phyloP scores from a whole-genome alignment of 2,329 filamentous ascomycete species.

The Microsporum canis region DNA sequence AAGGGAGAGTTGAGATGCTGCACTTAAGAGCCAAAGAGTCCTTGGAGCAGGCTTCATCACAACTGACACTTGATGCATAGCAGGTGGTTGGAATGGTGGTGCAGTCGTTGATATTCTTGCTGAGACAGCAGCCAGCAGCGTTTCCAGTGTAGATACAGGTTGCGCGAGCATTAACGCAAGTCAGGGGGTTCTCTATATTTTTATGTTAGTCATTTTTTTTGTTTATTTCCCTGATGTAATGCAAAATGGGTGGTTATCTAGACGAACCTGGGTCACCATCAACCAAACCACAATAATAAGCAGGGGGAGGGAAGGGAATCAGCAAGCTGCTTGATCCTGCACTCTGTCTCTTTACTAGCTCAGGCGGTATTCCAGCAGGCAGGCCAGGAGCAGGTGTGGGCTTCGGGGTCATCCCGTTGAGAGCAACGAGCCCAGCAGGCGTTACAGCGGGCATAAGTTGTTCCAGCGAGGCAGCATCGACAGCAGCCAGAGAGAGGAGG shows the following conservation, averaged over 20 bases:
- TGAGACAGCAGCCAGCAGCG: slow-evolving; percentile 15
- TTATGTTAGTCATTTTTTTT: neutral
- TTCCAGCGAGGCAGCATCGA: slow-evolving; percentile 9
- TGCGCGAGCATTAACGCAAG: slow-evolving; percentile 14
- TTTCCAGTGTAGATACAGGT: slow-evolving; percentile 14
- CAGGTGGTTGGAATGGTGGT: slow-evolving; percentile 14
- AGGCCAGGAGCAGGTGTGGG: slow-evolving; percentile 13
- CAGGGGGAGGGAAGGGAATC: slow-evolving; percentile 13
- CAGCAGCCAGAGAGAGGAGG: slow-evolving; percentile 13
- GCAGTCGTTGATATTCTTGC: slow-evolving; percentile 11
- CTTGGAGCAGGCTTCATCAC: slow-evolving; percentile 9
- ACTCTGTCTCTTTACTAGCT: slow-evolving; percentile 8
- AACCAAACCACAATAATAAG: slow-evolving; percentile 15
- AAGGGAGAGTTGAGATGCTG: slow-evolving; percentile 10
- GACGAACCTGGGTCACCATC: slow-evolving; percentile 14
- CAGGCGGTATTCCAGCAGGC: slow-evolving; percentile 11
- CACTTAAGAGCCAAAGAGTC: slow-evolving; percentile 11
- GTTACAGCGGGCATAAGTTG: slow-evolving; percentile 13
- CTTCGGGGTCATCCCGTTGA: slow-evolving; percentile 13
- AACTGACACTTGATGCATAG: slow-evolving; percentile 9
- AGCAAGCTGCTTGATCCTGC: neutral
- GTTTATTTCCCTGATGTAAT: neutral
- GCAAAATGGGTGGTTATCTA: neutral
- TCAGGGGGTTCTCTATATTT: slow-evolving; percentile 12
- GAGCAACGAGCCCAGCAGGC: slow-evolving; percentile 11